These are phyloP conservation scores for Teunomyces kruisii DNA, from an alignment of 805 yeast species.

Conservation along the genomic window DNA sequence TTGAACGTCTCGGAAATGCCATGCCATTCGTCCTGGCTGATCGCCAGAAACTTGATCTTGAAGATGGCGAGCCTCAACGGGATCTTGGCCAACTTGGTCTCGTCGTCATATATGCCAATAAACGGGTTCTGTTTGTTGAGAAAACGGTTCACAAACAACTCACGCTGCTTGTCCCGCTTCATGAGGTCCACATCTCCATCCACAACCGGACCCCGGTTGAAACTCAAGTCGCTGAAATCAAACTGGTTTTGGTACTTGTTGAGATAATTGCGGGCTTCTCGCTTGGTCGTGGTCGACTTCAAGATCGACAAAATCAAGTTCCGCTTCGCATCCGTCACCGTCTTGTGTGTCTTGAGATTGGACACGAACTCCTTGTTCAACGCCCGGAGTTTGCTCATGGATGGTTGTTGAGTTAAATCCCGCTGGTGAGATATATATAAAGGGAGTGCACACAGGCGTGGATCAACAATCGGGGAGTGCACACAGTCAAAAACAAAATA, in stretches of 20 bases:
- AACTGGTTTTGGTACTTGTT: slow-evolving; percentile 60
- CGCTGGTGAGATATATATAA: not conserved
- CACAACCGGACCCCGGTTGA: no score
- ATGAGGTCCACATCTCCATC: slow-evolving; percentile 6
- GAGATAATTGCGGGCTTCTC: slow-evolving; percentile 85
- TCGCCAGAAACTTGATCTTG: slow-evolving; percentile 43
- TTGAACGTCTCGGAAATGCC: slow-evolving; percentile 59
- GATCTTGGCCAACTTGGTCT: slow-evolving; percentile 35
- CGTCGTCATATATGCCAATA: slow-evolving; percentile 24
- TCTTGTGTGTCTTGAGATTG: slow-evolving; percentile 31
- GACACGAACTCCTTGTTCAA: slow-evolving; percentile 35
- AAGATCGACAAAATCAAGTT: slow-evolving; percentile 81
- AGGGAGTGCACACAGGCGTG: not conserved
- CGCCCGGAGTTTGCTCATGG: slow-evolving; percentile 30
- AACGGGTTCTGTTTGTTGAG: slow-evolving; percentile 34
- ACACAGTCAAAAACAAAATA: not conserved
- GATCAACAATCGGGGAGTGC: not conserved
- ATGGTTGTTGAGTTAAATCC: not conserved
- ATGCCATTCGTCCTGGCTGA: slow-evolving; percentile 30
- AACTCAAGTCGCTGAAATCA: slow-evolving; percentile 20
- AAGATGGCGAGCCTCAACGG: slow-evolving; percentile 58
- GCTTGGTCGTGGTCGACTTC: slow-evolving; percentile 86
- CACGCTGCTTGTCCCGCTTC: slow-evolving; percentile 27
- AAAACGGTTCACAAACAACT: slow-evolving; percentile 33
- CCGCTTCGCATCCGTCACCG: slow-evolving; percentile 49